A percentile compares a stretch with the other conserved stretches of the same genome.
Conservation (phyloP, 768 basidiomycete species). For the Neoboletus magnificus region DNA sequence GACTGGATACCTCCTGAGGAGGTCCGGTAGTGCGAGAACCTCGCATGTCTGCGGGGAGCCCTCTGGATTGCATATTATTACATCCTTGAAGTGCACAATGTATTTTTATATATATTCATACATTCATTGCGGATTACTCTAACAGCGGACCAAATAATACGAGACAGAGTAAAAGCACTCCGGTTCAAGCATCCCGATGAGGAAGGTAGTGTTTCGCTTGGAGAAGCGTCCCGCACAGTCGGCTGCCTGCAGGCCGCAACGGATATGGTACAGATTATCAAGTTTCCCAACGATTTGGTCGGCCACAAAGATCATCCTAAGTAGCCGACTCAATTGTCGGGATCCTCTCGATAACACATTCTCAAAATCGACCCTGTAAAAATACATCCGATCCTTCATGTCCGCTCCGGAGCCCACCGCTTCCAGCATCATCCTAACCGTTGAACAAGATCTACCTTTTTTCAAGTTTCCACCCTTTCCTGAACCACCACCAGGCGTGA, state of each 20-base stretch:
- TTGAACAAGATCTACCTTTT: conserved; percentile 16
- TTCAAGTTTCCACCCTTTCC: conserved; percentile 50
- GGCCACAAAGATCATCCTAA: neutral
- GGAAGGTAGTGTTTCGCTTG: conserved; percentile 5
- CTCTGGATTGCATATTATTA: neutral
- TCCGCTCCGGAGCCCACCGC: conserved; percentile 13
- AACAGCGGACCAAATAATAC: neutral
- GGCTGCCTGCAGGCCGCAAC: neutral
- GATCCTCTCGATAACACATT: conserved; percentile 7
- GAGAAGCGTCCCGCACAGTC: too few species aligned
- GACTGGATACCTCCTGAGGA: conserved; percentile 72
- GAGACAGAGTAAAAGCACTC: neutral
- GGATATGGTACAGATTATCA: conserved; percentile 12
- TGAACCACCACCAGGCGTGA: conserved; percentile 39
- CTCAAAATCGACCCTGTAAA: conserved; percentile 10
- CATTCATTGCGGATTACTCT: neutral
- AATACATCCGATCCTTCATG: conserved; percentile 20
- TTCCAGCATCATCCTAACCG: conserved; percentile 8
- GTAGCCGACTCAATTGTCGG: conserved; percentile 17
- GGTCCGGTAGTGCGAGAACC: conserved; percentile 38
- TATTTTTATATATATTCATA: too few species aligned
- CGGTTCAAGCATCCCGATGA: conserved; percentile 9
- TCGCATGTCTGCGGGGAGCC: neutral
- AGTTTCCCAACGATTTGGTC: conserved; percentile 1
- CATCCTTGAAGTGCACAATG: neutral